Evolutionary conservation across 2,329 filamentous ascomycete species (phyloP), one percentile per base, ranked within the genome.

Genomic region (Aspergillus pseudotamarii): DNA sequence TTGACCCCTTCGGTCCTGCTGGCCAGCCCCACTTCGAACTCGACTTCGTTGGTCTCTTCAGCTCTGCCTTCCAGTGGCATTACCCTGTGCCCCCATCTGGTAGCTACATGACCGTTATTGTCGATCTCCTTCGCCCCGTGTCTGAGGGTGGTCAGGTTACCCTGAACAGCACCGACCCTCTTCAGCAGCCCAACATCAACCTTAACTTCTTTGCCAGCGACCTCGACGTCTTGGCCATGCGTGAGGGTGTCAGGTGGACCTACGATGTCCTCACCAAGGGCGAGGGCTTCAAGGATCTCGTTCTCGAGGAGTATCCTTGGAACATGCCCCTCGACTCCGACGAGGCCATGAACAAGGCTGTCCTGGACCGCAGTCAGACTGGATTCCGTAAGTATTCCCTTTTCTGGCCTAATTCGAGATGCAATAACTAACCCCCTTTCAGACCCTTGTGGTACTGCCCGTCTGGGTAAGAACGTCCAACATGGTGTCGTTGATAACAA

Each of bases 21-120:
- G 85, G 84, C 8, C 85, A 88, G 72, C 86, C 86, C 30, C 86
- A 88, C 66, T 88, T 88, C 66, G 85, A 88, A 74, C 80, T 88
- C 38, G 86, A 89, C 74, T 89, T 89, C 68, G 83, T 89, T 12
- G 78, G 80, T 58, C 82, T 89, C 79, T 89, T 89, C 71, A 75
- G 81, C 46, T 75, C 76, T 12, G 81, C 81, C 0, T 85, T 84
- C 74, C 82, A 84, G 68, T 83, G 81, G 80, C 81, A 84, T 64
- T 78, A 78, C 55, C 81, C 80, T 0, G 73, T 71, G 0, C 82
- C 81, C 0, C 68, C 67, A 0, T 63, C 72, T 67, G 86, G 85
- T 0, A 78, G 79, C 68, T 85, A 85, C 73, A 76, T 87, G 60
- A 88, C 85, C 0, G 82, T 89, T 1, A 84, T 89, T 58, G 82